These are phyloP conservation scores for Apophysomyces ossiformis DNA, from an alignment of 371 early-diverging fungal genomes.

Conservation along the genomic window DNA sequence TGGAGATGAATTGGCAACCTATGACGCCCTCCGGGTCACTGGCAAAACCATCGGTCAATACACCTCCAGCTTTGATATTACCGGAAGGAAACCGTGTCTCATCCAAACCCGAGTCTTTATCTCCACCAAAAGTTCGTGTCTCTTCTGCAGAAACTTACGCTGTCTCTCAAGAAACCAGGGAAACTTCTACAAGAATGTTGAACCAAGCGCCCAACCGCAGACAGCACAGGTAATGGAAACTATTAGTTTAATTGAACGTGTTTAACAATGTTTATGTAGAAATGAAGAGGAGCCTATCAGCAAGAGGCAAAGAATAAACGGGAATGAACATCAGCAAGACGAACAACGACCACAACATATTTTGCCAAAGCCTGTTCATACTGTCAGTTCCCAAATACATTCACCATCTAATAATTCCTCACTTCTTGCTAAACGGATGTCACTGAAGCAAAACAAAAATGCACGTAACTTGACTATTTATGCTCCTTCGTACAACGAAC, in stretches of 20 bases:
- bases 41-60: background rate
- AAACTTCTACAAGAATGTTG: background rate
- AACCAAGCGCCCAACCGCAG: background rate
- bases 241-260: background rate
- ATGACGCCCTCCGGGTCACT: constrained; percentile 1
- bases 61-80: background rate
- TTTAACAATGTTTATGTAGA: background rate
- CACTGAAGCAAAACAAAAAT: constrained; percentile 47
- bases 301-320: constrained; percentile 14
- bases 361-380: constrained; percentile 43
- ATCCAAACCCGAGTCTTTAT: background rate
- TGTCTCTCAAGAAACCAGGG: background rate
- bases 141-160: background rate
- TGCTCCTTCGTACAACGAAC: constrained; percentile 61
- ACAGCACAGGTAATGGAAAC: constrained; percentile 23
- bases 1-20: background rate
- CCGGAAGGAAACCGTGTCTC: background rate
- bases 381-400: constrained; percentile 41
- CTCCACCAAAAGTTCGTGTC: background rate
- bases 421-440: constrained; percentile 37
- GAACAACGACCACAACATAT: constrained; percentile 13
- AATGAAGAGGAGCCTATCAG: background rate
- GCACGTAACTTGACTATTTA: constrained; percentile 60
- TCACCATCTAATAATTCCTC: constrained; percentile 18
- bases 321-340: constrained; percentile 8